phyloP scores from a whole-genome alignment of 805 yeast genomes.

The Saccharomycopsis olivae region DNA sequence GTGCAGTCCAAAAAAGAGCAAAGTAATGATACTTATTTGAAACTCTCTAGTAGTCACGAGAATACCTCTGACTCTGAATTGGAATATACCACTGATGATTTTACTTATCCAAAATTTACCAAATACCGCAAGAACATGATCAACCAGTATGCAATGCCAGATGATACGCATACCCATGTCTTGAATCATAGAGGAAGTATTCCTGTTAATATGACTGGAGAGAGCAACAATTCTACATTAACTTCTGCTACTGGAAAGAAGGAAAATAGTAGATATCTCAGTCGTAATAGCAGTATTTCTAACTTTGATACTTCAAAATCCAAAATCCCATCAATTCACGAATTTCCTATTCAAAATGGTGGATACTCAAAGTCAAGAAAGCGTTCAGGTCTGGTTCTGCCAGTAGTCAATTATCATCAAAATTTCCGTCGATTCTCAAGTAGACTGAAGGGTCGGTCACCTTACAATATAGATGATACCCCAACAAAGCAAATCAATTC shows the following conservation, averaged over 20 bases:
- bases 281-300: conserved; percentile 9
- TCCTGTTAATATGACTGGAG: neutral
- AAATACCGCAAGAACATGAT: conserved; percentile 6
- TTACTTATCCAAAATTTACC: conserved; percentile 15
- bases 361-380: too few species aligned
- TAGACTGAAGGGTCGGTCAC: neutral
- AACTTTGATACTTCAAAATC: conserved; percentile 6
- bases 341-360: neutral
- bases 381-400: neutral
- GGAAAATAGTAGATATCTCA: neutral
- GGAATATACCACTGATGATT: conserved; percentile 18
- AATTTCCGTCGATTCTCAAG: conserved; percentile 3
- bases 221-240: neutral
- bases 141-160: neutral
- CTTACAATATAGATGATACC: neutral
- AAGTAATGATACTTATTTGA: neutral
- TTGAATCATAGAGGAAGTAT: neutral
- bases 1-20: neutral
- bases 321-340: neutral
- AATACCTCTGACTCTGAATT: conserved; percentile 16
- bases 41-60: conserved; percentile 20
- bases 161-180: conserved; percentile 6
- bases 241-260: conserved; percentile 1
- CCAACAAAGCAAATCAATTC: neutral
- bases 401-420: conserved; percentile 1